Evolutionary conservation across 2,329 filamentous ascomycete genomes (phyloP).

Genomic region (Ceratocystis cacaofunesta): DNA sequence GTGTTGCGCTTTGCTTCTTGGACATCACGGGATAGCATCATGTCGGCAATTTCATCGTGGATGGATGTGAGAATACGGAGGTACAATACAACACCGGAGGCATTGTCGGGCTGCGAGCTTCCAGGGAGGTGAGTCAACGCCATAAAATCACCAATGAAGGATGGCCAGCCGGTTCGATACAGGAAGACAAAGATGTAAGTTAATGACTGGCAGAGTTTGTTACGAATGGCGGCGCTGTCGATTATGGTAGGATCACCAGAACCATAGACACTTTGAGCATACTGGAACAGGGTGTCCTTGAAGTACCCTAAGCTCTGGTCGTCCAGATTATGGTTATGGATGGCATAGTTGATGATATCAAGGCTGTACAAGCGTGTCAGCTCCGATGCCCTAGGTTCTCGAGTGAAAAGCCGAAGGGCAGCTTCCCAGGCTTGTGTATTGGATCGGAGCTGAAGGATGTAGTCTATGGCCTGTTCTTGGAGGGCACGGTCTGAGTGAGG

Average conservation of each 20-base stretch:
- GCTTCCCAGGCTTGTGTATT: constrained; percentile 82
- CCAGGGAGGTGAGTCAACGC: constrained; percentile 52
- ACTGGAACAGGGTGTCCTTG: constrained; percentile 67
- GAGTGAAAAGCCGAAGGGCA: constrained; percentile 72
- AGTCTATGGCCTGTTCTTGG: constrained; percentile 71
- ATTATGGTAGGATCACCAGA: constrained; percentile 38
- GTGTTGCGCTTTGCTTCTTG: constrained; percentile 74
- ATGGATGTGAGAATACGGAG: constrained; percentile 76
- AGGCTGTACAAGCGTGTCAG: constrained; percentile 79
- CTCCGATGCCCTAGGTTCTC: constrained; percentile 60
- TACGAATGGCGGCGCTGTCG: constrained; percentile 70
- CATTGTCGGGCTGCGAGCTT: constrained; percentile 50
- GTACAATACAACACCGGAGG: constrained; percentile 67
- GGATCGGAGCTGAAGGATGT: constrained; percentile 60
- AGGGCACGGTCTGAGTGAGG: constrained; percentile 59
- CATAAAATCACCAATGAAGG: constrained; percentile 82
- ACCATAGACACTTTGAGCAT: constrained; percentile 63
- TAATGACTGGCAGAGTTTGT: constrained; percentile 91
- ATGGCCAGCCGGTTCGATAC: constrained; percentile 75
- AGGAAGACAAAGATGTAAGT: constrained; percentile 84
- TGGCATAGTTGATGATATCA: constrained; percentile 83
- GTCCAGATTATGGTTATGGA: constrained; percentile 67
- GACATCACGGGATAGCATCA: constrained; percentile 63
- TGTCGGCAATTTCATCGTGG: constrained; percentile 94
- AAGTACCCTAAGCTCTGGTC: constrained; percentile 56